Conservation (phyloP, 257 asterid species). For the Plectranthus barbatus region DNA sequence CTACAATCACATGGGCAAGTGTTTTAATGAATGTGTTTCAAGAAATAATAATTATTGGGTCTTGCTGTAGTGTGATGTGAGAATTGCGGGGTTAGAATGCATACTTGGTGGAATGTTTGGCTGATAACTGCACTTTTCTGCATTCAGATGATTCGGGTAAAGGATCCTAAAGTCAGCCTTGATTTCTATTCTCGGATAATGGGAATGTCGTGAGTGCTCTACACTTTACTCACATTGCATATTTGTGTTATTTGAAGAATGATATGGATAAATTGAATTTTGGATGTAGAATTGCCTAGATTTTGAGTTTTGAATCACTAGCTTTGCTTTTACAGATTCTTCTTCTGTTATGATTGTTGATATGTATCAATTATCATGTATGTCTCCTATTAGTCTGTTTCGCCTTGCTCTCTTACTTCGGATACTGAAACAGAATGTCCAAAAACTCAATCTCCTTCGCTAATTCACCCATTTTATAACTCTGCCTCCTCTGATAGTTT, state of each 20-base stretch:
- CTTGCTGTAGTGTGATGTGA: no score
- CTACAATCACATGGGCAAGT: neutral
- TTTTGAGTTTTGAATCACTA: neutral
- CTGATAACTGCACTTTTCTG: constrained; percentile 12
- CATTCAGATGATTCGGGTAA: constrained; percentile 79
- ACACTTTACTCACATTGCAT: neutral
- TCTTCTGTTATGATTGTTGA: neutral
- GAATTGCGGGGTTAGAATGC: no score
- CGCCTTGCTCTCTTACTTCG: neutral
- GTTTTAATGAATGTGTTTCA: neutral
- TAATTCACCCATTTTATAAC: neutral
- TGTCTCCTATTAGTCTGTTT: neutral
- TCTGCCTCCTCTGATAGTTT: neutral
- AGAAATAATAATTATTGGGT: neutral
- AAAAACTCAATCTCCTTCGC: neutral
- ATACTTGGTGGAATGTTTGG: neutral
- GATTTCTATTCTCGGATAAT: constrained; percentile 82
- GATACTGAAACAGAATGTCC: neutral
- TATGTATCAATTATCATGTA: neutral
- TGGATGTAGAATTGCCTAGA: neutral
- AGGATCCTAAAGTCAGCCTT: constrained; percentile 91
- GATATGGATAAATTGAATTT: neutral
- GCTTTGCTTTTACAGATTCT: neutral
- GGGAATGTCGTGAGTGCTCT: constrained; percentile 91
- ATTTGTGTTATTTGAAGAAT: neutral